phyloP scores from a whole-genome alignment of 352 stramenopile species.

The Albugo laibachii region DNA sequence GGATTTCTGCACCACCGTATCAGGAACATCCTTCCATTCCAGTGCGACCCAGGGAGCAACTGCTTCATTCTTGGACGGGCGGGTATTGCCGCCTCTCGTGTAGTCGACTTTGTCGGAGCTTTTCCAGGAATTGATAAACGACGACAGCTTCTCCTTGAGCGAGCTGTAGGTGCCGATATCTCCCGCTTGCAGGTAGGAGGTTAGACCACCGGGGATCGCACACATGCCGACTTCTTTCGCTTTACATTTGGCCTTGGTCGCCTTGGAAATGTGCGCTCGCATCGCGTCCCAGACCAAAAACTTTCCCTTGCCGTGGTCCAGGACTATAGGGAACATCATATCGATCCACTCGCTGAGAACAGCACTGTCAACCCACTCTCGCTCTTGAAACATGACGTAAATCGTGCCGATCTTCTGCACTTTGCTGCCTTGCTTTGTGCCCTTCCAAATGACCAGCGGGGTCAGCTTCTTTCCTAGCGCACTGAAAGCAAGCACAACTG shows the following conservation, averaged over 20 bases:
- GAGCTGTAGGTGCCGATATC: constrained; percentile 4
- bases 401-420: constrained; percentile 1
- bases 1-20: neutral
- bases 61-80: neutral
- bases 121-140: constrained; percentile 8
- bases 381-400: constrained; percentile 4
- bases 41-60: constrained; percentile 2
- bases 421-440: constrained; percentile 3
- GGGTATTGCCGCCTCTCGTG: constrained; percentile 1
- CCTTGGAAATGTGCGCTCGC: constrained; percentile 8
- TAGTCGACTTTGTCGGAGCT: constrained; percentile 5
- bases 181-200: constrained; percentile 2
- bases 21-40: constrained; percentile 1
- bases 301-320: neutral
- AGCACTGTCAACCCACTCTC: constrained; percentile 5
- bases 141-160: constrained; percentile 4
- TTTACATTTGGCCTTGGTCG: constrained; percentile 3
- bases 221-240: neutral
- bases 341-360: constrained; percentile 1
- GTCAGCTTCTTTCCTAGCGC: neutral
- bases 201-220: constrained; percentile 2
- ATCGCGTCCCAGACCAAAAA: constrained; percentile 9
- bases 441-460: constrained; percentile 6
- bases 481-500: neutral
- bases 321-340: constrained; percentile 1